Evolutionary conservation across 208 protist species (phyloP).

Genomic region (Kentomonas sorsogonicus): DNA sequence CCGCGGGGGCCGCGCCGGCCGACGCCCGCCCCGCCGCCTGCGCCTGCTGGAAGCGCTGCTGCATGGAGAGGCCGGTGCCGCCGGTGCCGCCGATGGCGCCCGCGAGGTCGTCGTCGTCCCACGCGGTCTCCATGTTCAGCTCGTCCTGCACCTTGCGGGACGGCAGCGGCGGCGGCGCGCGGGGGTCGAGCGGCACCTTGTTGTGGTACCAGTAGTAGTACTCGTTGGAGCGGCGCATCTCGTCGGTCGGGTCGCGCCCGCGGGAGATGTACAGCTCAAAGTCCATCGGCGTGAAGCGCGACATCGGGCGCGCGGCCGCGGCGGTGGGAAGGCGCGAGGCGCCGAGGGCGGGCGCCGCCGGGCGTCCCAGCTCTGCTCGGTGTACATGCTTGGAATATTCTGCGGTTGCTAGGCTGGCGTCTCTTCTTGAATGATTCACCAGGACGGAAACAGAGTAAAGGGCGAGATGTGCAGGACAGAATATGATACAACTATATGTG

Average conservation of each 20-base stretch:
- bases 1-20: slow-evolving; percentile 1
- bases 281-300: slow-evolving; percentile 76
- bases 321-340: slow-evolving; percentile 1
- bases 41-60: no score
- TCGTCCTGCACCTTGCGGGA: slow-evolving; percentile 54
- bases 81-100: not conserved
- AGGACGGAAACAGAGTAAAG: no score
- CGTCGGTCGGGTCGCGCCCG: slow-evolving; percentile 61
- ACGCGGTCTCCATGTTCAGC: slow-evolving; percentile 58
- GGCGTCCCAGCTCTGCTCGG: slow-evolving; percentile 28
- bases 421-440: no score
- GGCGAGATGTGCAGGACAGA: no score
- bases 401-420: no score
- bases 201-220: slow-evolving; percentile 86
- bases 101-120: slow-evolving; percentile 26
- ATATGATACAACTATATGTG: not conserved
- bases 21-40: no score
- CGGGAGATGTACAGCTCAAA: slow-evolving; percentile 80
- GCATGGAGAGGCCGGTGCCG: no score
- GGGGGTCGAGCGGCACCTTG: slow-evolving; percentile 59
- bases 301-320: slow-evolving; percentile 1
- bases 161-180: slow-evolving; percentile 60
- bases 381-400: slow-evolving; percentile 28
- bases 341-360: slow-evolving; percentile 3
- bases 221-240: slow-evolving; percentile 78